Percentiles rank a stretch among this genome's conserved stretches.
phyloP scores from a whole-genome alignment of 495 filamentous ascomycete species.

The Aspergillus coremiiformis region DNA sequence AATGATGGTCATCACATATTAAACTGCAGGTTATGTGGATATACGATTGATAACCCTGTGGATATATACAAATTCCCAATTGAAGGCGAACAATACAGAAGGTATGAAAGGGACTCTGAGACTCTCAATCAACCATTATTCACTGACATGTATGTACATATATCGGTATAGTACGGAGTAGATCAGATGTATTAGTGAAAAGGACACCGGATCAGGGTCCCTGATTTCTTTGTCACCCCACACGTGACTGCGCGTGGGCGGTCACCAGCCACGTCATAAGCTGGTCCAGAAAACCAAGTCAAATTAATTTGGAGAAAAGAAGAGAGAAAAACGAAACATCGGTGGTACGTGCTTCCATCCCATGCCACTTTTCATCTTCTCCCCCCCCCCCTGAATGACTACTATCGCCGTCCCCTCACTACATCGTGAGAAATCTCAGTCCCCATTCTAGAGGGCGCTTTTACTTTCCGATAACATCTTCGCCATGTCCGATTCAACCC shows the following conservation, averaged over 20 bases:
- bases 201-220: too few relatives aligned
- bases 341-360: not conserved
- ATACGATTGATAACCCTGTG: too few relatives aligned
- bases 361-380: not conserved
- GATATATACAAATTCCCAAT: too few relatives aligned
- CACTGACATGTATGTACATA: too few relatives aligned
- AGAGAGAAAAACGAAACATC: not conserved
- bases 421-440: not conserved
- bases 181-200: too few relatives aligned
- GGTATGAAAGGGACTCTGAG: too few relatives aligned
- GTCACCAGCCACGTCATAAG: not conserved
- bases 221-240: too few relatives aligned
- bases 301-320: not conserved
- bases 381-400: not conserved
- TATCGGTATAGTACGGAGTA: too few relatives aligned
- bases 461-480: not conserved
- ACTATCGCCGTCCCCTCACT: not conserved
- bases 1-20: too few relatives aligned
- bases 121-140: too few relatives aligned
- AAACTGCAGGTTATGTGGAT: too few relatives aligned
- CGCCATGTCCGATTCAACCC: slow-evolving; percentile 57
- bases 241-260: not conserved
- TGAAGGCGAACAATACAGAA: too few relatives aligned
- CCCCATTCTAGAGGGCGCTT: not conserved
- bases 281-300: not conserved